Conservation (phyloP, 306 rosid genomes). For the Castanea sativa region DNA sequence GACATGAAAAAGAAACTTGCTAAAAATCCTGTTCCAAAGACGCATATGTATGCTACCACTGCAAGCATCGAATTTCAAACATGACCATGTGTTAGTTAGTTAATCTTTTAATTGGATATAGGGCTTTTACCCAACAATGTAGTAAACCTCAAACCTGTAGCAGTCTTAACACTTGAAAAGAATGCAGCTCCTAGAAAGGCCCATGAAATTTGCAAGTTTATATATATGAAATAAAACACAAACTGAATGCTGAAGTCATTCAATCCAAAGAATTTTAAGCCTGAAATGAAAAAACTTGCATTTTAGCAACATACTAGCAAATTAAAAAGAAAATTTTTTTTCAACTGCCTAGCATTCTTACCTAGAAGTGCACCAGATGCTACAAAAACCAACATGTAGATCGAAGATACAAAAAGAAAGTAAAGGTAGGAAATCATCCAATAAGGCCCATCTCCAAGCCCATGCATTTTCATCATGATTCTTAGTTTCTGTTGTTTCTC, state of each 20-base stretch:
- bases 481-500: slow-evolving; percentile 81
- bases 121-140: no score
- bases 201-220: slow-evolving; percentile 81
- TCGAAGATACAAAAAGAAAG: slow-evolving; percentile 56
- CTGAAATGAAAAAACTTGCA: slow-evolving; percentile 42
- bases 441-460: slow-evolving; percentile 90
- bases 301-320: background rate
- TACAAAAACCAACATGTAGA: slow-evolving; percentile 76
- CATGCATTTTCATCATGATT: slow-evolving; percentile 99
- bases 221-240: slow-evolving; percentile 66
- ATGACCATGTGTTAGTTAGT: slow-evolving; percentile 17
- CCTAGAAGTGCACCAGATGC: slow-evolving; percentile 77
- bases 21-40: slow-evolving; percentile 84
- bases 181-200: slow-evolving; percentile 69
- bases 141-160: slow-evolving; percentile 66
- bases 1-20: slow-evolving; percentile 71
- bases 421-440: slow-evolving; percentile 83
- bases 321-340: background rate
- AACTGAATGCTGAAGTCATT: slow-evolving; percentile 85
- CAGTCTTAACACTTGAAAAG: slow-evolving; percentile 72
- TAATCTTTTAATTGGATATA: background rate
- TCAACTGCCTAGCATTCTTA: slow-evolving; percentile 18
- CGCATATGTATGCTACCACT: slow-evolving; percentile 72
- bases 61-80: slow-evolving; percentile 18
- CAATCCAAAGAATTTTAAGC: slow-evolving; percentile 78